Percentiles rank a stretch among this genome's conserved stretches.
Evolutionary conservation across 2,329 filamentous ascomycete genomes (phyloP).

Genomic region (Colletotrichum paranaense): DNA sequence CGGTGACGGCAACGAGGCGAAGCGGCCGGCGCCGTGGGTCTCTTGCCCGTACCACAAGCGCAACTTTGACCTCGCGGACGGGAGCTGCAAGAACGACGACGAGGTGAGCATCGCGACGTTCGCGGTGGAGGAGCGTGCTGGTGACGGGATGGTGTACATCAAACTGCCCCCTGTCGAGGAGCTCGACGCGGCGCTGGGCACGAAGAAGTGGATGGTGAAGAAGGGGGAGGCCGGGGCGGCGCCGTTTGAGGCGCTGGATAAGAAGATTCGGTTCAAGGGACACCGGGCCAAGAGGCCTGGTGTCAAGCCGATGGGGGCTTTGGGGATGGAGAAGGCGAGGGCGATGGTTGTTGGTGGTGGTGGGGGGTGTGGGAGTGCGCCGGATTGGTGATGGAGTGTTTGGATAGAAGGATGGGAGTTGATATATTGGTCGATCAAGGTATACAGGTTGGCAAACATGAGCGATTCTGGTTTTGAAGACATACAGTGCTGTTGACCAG

Average conservation of each 20-base stretch:
- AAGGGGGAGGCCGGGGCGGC: slow-evolving; percentile 69
- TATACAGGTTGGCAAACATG: neutral
- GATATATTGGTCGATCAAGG: neutral
- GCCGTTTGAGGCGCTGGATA: slow-evolving; percentile 58
- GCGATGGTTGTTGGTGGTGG: slow-evolving; percentile 50
- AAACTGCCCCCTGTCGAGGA: slow-evolving; percentile 84
- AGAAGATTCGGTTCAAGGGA: slow-evolving; percentile 57
- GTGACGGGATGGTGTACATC: slow-evolving; percentile 82
- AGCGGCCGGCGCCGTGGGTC: slow-evolving; percentile 72
- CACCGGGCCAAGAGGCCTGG: slow-evolving; percentile 55
- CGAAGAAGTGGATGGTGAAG: slow-evolving; percentile 81
- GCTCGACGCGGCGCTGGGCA: slow-evolving; percentile 82
- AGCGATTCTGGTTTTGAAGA: neutral
- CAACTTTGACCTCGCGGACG: slow-evolving; percentile 82
- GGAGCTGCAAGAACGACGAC: slow-evolving; percentile 80
- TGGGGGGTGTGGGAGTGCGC: slow-evolving; percentile 54
- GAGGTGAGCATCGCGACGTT: slow-evolving; percentile 86
- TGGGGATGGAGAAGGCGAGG: slow-evolving; percentile 50
- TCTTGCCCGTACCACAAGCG: slow-evolving; percentile 91
- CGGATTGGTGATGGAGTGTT: slow-evolving; percentile 55
- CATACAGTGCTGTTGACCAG: no score
- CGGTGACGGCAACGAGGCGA: neutral
- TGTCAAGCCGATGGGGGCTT: slow-evolving; percentile 46
- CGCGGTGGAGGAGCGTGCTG: slow-evolving; percentile 73
- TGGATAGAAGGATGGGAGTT: neutral